Conservation (phyloP, 228 moss, liverwort and hornwort species). For the Sphagnum magellanicum region DNA sequence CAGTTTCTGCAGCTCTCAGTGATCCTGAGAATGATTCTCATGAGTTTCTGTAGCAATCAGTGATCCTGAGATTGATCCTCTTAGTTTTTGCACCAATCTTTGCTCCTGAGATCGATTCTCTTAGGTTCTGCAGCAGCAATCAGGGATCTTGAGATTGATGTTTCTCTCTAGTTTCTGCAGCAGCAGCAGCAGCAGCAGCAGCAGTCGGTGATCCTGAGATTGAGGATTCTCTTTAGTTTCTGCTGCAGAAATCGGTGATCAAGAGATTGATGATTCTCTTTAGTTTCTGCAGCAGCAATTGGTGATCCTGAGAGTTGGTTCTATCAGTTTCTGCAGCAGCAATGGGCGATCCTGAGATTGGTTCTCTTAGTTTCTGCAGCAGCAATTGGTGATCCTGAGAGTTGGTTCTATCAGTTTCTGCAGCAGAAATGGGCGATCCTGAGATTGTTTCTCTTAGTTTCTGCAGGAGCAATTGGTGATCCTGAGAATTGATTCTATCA, state of each 20-base stretch:
- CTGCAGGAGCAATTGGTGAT: slow-evolving; percentile 14
- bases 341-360: slow-evolving; percentile 7
- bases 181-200: slow-evolving; percentile 54
- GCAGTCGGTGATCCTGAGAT: slow-evolving; percentile 21
- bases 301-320: background rate
- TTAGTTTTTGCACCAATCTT: slow-evolving; percentile 16
- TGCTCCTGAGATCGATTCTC: slow-evolving; percentile 7
- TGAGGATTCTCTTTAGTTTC: slow-evolving; percentile 16
- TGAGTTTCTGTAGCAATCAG: slow-evolving; percentile 12
- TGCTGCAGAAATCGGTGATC: background rate
- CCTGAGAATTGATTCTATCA: slow-evolving; percentile 11
- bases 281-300: no score
- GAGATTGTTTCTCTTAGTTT: slow-evolving; percentile 44
- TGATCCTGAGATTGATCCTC: slow-evolving; percentile 5
- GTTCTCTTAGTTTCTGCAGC: slow-evolving; percentile 19
- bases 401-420: slow-evolving; percentile 76
- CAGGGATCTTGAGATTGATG: slow-evolving; percentile 65
- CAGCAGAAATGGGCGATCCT: slow-evolving; percentile 84
- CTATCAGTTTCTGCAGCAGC: slow-evolving; percentile 14
- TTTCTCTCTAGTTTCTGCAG: slow-evolving; percentile 77
- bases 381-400: slow-evolving; percentile 46
- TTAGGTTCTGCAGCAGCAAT: slow-evolving; percentile 21
- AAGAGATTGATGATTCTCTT: no score
- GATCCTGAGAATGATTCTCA: slow-evolving; percentile 54
- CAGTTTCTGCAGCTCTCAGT: slow-evolving; percentile 83